Evolutionary conservation across 2,329 filamentous ascomycete species (phyloP), one percentile per base, ranked within the genome.

Genomic region (Pochonia chlamydosporia): DNA sequence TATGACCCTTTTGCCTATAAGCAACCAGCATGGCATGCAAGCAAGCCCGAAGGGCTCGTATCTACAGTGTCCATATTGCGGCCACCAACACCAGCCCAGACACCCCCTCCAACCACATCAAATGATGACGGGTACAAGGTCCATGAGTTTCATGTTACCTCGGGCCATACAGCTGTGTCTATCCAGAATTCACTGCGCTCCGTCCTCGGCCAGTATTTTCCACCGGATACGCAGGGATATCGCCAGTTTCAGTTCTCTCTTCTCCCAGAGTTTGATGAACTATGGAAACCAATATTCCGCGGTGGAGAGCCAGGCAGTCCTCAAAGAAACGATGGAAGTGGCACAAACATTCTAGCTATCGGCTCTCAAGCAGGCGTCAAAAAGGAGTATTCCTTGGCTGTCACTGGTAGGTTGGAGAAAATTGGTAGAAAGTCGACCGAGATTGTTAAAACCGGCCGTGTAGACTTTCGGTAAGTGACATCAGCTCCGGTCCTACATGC

Each of bases 341-440:
- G 80, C 11, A 78, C 84, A 53, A 70, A 82, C 42, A 79, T 85
- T 3, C 59, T 85, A 11, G 80, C 80, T 3, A 66, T 85, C 18
- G 81, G 81, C 3, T 71, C 73, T 4, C 78, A 84, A 52, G 67
- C 68, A 21, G 74, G 71, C 2, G 78, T 83, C 1, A 70, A 69
- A 25, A 73, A 68, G 50, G 69, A 72, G 2, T 76, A 79, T 42
- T 63, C 73, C 5, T 63, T 69, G 2, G 63, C 69, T 5, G 67
- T 84, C 8, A 71, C 69, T 3, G 69, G 71, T 1, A 73, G 74
- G 46, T 59, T 85, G 10, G 79, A 83, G 54, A 74, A 70, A 46
- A 63, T 83, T 4, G 80, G 79, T 0, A 68, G 62, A 6, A 76
- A 76, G 49, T 62, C 70, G 0, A 72, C 65, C 41, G 75, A 76